Base-by-base conservation (phyloP, 768 basidiomycete species). In the Mrakia blollopis region DNA sequence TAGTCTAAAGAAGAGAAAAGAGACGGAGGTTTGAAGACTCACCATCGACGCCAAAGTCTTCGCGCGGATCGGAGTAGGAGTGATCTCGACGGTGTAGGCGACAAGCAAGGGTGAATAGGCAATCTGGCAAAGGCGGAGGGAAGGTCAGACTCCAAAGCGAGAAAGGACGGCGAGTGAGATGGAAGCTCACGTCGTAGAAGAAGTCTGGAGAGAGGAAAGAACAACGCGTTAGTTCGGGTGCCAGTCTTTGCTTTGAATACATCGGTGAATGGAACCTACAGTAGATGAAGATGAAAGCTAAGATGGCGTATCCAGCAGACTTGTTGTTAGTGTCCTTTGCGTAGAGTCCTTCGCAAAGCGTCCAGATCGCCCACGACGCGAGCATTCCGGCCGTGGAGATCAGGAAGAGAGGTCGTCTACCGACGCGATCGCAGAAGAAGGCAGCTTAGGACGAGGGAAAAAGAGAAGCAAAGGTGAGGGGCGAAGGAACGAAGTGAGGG, bases 91-190 rank as follows among this genome's bases (percentile, higher is more conserved):
- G 62, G 92, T 91, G 85, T 94, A 94, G 0, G 90, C 88, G 74
- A 93, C 90, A 80, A 93, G 90, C 78, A 94, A 89, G 13, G 93
- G 93, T 5, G 91, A 89, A 86, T 92, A 93, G 25, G 92, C 92
- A 54, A 76, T 69, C 41, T 61, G 73, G 23, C 30, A 11, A 41
- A 47, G 25, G 11, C 9, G 28, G 13, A 63, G 28, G n/a, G 13
- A 13, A 30, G 9, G 74, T 57, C 44, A 52, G 32, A 16, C 28
- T 41, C 11, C 25, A 8, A 62, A 16, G 30, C 9, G n/a, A n/a
- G 60, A 62, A 25, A 28, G 11, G 60, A 2, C 28, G 30, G n/a
- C 16, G 60, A 62, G n/a, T 2, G 60, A n/a, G 16, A n/a, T n/a
- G n/a, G 21, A 23, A 54, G 62, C 62, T 63, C 4, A 73, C 47